phyloP scores from a whole-genome alignment of 2,329 filamentous ascomycete species.

The Sordariomycetes sp. region DNA sequence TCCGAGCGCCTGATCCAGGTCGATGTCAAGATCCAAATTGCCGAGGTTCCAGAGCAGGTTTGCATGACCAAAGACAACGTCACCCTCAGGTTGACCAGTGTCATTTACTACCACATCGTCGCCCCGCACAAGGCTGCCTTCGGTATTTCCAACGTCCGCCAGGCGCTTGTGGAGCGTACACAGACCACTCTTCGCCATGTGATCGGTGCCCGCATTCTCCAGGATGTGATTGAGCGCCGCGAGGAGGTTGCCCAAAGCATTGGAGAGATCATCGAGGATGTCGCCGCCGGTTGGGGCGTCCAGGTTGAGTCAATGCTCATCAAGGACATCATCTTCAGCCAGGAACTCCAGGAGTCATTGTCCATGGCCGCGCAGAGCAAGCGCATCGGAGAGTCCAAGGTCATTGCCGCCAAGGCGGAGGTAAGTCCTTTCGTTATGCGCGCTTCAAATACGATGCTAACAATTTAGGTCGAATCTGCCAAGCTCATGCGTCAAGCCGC shows the following conservation, averaged over 20 bases:
- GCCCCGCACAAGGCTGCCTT: constrained; percentile 95
- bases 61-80: constrained; percentile 99
- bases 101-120: constrained; percentile 98
- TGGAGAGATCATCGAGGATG: constrained; percentile 94
- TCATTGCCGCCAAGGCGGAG: constrained; percentile 94
- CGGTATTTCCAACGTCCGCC: constrained; percentile 87
- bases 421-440: too few species aligned
- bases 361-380: constrained; percentile 99
- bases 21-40: constrained; percentile 98
- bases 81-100: constrained; percentile 82
- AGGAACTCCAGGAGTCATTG: constrained; percentile 89
- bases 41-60: constrained; percentile 89
- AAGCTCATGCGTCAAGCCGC: constrained; percentile 91
- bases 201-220: constrained; percentile 86
- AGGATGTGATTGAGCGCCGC: constrained; percentile 96
- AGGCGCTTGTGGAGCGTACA: constrained; percentile 94
- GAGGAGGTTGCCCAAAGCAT: constrained; percentile 96
- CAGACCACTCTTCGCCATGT: constrained; percentile 97
- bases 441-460: too few species aligned
- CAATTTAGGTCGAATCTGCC: constrained; percentile 74
- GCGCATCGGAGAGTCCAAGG: constrained; percentile 96
- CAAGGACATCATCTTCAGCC: constrained; percentile 97
- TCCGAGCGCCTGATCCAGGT: constrained; percentile 84
- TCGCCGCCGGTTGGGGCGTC: constrained; percentile 88
- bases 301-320: constrained; percentile 97